A percentile compares a stretch with the other conserved stretches of the same genome.
Conservation (phyloP, 2,329 filamentous ascomycete species). For the Diaporthe sp. region DNA sequence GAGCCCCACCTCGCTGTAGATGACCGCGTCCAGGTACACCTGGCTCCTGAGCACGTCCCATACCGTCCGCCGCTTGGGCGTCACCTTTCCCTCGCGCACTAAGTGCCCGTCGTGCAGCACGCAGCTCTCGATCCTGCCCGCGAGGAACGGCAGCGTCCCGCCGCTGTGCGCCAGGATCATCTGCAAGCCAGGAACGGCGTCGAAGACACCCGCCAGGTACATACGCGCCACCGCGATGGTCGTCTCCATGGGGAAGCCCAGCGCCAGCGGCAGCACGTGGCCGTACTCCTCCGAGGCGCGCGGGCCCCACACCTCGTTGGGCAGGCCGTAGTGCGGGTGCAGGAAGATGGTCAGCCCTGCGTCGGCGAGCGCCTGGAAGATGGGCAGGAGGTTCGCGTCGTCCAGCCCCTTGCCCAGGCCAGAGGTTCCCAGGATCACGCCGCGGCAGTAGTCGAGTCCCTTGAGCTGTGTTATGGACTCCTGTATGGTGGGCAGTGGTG, state of each 20-base stretch:
- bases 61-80: constrained; percentile 61
- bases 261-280: constrained; percentile 86
- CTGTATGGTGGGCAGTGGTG: constrained; percentile 72
- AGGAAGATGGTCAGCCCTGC: constrained; percentile 80
- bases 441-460: constrained; percentile 77
- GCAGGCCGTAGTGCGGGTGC: constrained; percentile 93
- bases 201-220: constrained; percentile 89
- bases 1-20: constrained; percentile 82
- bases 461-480: constrained; percentile 75
- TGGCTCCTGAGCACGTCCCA: constrained; percentile 77
- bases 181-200: constrained; percentile 76
- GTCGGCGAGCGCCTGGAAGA: constrained; percentile 79
- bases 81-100: constrained; percentile 71
- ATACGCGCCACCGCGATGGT: constrained; percentile 91
- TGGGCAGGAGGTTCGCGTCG: constrained; percentile 78
- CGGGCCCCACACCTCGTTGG: constrained; percentile 83
- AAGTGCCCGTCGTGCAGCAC: constrained; percentile 86
- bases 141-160: constrained; percentile 89
- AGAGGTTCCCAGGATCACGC: constrained; percentile 90
- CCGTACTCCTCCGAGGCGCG: constrained; percentile 79
- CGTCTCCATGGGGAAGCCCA: constrained; percentile 93
- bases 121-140: constrained; percentile 89
- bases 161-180: constrained; percentile 91
- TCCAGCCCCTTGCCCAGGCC: constrained; percentile 87
- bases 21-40: constrained; percentile 89